Conservation (phyloP, 495 filamentous ascomycete species). For the Neurospora sp. region DNA sequence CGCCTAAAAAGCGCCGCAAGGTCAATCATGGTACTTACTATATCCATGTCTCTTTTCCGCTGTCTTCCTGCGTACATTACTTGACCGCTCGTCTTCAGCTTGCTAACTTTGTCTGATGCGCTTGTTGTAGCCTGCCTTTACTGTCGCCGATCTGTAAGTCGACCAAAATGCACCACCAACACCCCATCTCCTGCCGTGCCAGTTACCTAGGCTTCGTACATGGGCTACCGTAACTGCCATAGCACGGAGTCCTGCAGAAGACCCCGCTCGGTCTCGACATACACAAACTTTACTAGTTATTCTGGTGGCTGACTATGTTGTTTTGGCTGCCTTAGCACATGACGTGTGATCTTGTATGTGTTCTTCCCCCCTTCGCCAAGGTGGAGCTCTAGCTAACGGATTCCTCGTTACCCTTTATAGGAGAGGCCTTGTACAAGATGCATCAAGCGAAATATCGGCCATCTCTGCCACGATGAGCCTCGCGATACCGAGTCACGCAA, state of each 20-base stretch:
- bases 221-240: background rate
- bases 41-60: conserved; percentile 15
- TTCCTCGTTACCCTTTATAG: conserved; percentile 34
- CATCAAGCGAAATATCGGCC: conserved; percentile 97
- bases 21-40: conserved; percentile 87
- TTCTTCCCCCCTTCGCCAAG: conserved; percentile 23
- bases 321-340: conserved; percentile 64
- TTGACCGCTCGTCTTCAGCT: conserved; percentile 8
- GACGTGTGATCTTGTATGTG: conserved; percentile 98
- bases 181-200: conserved; percentile 11
- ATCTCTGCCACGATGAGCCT: conserved; percentile 96
- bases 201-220: background rate
- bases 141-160: conserved; percentile 95
- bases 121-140: conserved; percentile 84
- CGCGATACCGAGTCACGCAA: conserved; percentile 61
- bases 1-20: conserved; percentile 93
- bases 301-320: conserved; percentile 22
- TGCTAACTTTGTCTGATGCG: conserved; percentile 38
- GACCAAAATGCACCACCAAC: conserved; percentile 18
- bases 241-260: background rate
- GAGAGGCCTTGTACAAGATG: conserved; percentile 94
- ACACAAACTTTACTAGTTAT: conserved; percentile 2
- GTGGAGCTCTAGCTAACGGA: conserved; percentile 7
- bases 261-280: background rate
- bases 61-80: conserved; percentile 12